These are phyloP conservation scores for Paraphaeosphaeria sporulosa DNA, from an alignment of 2,329 filamentous ascomycete species.

Conservation along the genomic window DNA sequence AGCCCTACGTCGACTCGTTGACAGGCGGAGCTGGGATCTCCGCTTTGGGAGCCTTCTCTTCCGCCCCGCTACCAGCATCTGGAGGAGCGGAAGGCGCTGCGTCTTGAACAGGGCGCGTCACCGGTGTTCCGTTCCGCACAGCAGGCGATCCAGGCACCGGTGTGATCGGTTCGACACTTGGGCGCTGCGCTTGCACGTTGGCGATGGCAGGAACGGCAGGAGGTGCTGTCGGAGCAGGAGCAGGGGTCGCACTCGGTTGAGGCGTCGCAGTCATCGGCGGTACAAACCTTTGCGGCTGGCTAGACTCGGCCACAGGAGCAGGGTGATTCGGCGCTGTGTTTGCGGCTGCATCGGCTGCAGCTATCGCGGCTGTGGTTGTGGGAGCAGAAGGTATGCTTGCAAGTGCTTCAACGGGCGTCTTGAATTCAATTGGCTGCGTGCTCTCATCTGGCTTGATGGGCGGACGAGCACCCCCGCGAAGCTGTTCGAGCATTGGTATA, in stretches of 20 bases:
- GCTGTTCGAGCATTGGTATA: slow-evolving; percentile 23
- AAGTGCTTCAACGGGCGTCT: slow-evolving; percentile 19
- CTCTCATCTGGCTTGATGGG: slow-evolving; percentile 12
- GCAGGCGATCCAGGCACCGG: slow-evolving; percentile 46
- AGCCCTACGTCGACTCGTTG: slow-evolving; percentile 2
- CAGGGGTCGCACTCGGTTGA: slow-evolving; percentile 14
- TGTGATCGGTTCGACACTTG: slow-evolving; percentile 47
- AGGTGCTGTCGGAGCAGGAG: slow-evolving; percentile 17
- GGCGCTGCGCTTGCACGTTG: slow-evolving; percentile 32
- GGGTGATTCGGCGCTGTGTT: slow-evolving; percentile 20
- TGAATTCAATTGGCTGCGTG: neutral
- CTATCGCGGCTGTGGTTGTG: slow-evolving; percentile 39
- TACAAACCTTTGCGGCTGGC: slow-evolving; percentile 36
- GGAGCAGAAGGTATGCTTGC: slow-evolving; percentile 18
- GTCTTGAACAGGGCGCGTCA: slow-evolving; percentile 28
- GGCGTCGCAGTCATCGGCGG: slow-evolving; percentile 36
- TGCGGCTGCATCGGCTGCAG: slow-evolving; percentile 42
- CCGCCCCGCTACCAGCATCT: slow-evolving; percentile 19
- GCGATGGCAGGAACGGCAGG: slow-evolving; percentile 16
- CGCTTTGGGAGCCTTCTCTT: slow-evolving; percentile 16
- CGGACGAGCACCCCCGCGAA: neutral
- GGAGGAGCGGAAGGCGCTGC: slow-evolving; percentile 14
- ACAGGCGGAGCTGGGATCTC: slow-evolving; percentile 12
- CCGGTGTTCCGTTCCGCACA: slow-evolving; percentile 33
- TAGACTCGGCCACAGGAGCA: slow-evolving; percentile 15